Evolutionary conservation across 2,329 filamentous ascomycete species (phyloP).

Genomic region (Peltaster fructicola): DNA sequence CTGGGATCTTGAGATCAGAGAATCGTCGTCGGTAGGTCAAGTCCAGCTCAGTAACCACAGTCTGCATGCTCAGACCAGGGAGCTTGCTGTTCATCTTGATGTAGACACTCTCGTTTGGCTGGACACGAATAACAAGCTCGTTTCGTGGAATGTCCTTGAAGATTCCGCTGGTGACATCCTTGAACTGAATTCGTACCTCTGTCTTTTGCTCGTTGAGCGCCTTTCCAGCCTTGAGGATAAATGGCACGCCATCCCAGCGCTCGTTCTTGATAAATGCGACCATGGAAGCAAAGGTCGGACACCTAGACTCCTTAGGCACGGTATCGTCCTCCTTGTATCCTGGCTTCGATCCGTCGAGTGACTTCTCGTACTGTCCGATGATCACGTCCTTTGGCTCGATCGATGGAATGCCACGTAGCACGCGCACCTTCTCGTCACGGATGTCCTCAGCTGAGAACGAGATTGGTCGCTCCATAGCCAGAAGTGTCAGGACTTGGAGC

Average conservation of each 20-base stretch:
- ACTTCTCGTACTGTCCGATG: slow-evolving; percentile 95
- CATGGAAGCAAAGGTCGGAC: slow-evolving; percentile 94
- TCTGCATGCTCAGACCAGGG: slow-evolving; percentile 97
- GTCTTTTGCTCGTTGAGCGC: slow-evolving; percentile 98
- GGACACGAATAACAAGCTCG: slow-evolving; percentile 96
- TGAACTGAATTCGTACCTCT: slow-evolving; percentile 97
- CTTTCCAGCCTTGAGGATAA: slow-evolving; percentile 99
- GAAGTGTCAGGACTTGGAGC: slow-evolving; percentile 83
- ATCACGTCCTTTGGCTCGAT: slow-evolving; percentile 99
- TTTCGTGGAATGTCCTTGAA: slow-evolving; percentile 99
- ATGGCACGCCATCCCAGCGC: slow-evolving; percentile 96
- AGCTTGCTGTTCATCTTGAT: slow-evolving; percentile 99
- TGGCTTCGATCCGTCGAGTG: slow-evolving; percentile 87
- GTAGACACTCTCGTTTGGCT: slow-evolving; percentile 98
- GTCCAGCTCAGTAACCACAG: slow-evolving; percentile 93
- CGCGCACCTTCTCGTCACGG: slow-evolving; percentile 94
- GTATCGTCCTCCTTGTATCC: slow-evolving; percentile 98
- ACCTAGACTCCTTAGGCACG: slow-evolving; percentile 89
- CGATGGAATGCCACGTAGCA: slow-evolving; percentile 77
- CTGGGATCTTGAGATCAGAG: slow-evolving; percentile 97
- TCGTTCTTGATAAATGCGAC: slow-evolving; percentile 99
- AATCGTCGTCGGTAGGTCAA: slow-evolving; percentile 95
- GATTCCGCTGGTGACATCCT: slow-evolving; percentile 96
- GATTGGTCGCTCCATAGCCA: slow-evolving; percentile 96
- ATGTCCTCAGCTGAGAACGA: slow-evolving; percentile 98